Percentiles rank a stretch among this genome's conserved stretches.
Conservation (phyloP, 768 basidiomycete species). For the Lyophyllum semitale region DNA sequence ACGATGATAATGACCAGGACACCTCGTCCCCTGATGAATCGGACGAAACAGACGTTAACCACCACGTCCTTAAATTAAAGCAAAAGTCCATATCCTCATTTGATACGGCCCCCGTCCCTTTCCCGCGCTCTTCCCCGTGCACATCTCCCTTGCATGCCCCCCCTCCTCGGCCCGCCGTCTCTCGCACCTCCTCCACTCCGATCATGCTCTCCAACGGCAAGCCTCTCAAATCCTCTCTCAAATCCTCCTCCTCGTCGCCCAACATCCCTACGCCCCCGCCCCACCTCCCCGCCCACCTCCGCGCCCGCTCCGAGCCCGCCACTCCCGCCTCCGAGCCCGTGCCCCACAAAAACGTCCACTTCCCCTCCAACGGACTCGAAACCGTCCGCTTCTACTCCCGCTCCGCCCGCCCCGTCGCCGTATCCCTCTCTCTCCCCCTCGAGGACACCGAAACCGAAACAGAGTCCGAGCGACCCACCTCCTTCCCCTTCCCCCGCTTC, state of each 20-base stretch:
- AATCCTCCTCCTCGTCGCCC: constrained; percentile 55
- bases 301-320: constrained; percentile 58
- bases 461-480: constrained; percentile 34
- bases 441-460: constrained; percentile 52
- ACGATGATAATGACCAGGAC: constrained; percentile 34
- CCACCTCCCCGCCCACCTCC: constrained; percentile 24
- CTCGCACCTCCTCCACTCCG: constrained; percentile 37
- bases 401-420: constrained; percentile 66
- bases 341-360: constrained; percentile 84
- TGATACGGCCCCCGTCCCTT: constrained; percentile 5
- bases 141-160: constrained; percentile 11
- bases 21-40: constrained; percentile 17
- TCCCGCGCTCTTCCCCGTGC: constrained; percentile 19
- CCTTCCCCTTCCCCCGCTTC: constrained; percentile 27
- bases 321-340: constrained; percentile 38
- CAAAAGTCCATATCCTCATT: constrained; percentile 22
- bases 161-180: constrained; percentile 28
- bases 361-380: constrained; percentile 69
- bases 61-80: constrained; percentile 19
- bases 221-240: constrained; percentile 85
- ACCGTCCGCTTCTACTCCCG: constrained; percentile 64
- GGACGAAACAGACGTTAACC: constrained; percentile 21
- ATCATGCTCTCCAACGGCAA: constrained; percentile 75
- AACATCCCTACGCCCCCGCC: constrained; percentile 41
- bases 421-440: constrained; percentile 29